phyloP scores from a whole-genome alignment of 2,329 filamentous ascomycete genomes.

The Claviceps lovelessii region DNA sequence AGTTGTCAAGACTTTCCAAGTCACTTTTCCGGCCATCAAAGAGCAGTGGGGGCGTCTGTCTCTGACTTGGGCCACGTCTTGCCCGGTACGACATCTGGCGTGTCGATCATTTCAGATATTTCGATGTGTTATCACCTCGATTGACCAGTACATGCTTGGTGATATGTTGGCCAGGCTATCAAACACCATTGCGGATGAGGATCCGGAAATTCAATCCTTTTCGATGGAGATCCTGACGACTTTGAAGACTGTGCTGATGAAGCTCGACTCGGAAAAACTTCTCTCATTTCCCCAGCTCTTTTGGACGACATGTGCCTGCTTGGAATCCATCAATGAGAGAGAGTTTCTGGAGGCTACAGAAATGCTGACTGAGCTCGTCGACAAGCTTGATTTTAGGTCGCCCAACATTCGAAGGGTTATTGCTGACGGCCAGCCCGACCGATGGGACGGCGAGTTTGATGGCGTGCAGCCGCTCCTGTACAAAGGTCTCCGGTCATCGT shows the following conservation, averaged over 20 bases:
- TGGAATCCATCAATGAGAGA: conserved; percentile 91
- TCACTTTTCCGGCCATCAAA: conserved; percentile 72
- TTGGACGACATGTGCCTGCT: conserved; percentile 92
- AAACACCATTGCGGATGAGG: conserved; percentile 92
- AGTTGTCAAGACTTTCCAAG: conserved; percentile 71
- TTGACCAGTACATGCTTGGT: conserved; percentile 87
- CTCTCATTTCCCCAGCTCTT: conserved; percentile 89
- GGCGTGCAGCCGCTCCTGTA: conserved; percentile 76
- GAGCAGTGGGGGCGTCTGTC: conserved; percentile 85
- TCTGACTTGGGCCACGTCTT: conserved; percentile 90
- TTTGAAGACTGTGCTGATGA: conserved; percentile 76
- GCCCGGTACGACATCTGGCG: conserved; percentile 83
- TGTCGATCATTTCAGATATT: conserved; percentile 97
- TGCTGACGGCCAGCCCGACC: conserved; percentile 62
- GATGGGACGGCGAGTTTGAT: conserved; percentile 82
- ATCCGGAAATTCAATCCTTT: conserved; percentile 87
- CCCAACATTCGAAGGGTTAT: conserved; percentile 55
- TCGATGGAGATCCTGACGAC: conserved; percentile 97
- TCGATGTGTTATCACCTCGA: conserved; percentile 75
- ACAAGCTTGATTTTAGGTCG: conserved; percentile 68
- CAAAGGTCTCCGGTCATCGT: conserved; percentile 79
- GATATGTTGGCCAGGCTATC: conserved; percentile 93
- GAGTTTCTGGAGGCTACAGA: conserved; percentile 85
- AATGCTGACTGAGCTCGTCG: conserved; percentile 78
- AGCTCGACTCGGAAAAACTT: conserved; percentile 64